A percentile compares a stretch with the other conserved stretches of the same genome.
Evolutionary conservation across 805 yeast species (phyloP).

Genomic region (Debaryomyces hansenii): DNA sequence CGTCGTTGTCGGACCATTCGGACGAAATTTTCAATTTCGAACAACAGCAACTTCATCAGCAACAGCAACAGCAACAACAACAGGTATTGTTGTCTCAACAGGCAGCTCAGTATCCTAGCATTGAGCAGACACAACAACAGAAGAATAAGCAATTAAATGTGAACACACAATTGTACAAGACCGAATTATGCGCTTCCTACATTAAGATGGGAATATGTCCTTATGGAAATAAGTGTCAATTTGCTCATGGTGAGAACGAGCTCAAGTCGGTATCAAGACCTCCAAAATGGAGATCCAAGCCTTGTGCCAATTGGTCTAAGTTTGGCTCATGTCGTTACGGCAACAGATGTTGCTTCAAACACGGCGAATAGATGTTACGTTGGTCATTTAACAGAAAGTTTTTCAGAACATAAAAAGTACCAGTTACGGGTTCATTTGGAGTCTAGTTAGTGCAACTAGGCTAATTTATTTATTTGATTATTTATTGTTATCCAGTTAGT

Average conservation of each 20-base stretch:
- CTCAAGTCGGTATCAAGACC: conserved; percentile 71
- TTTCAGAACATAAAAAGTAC: not conserved
- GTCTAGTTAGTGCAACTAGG: not conserved
- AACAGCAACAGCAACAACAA: conserved; percentile 8
- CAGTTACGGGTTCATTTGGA: not conserved
- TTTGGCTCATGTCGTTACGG: conserved; percentile 86
- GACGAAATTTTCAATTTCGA: conserved; percentile 14
- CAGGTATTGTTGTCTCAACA: conserved; percentile 10
- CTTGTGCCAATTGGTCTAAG: conserved; percentile 85
- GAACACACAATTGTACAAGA: conserved; percentile 77
- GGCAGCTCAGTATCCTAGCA: not conserved
- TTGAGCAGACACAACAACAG: not conserved
- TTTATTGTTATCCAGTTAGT: not conserved
- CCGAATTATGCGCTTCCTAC: conserved; percentile 84
- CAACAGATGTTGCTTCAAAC: conserved; percentile 88
- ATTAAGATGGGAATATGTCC: conserved; percentile 72
- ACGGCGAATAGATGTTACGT: conserved; percentile 40
- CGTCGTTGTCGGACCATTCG: conserved; percentile 5
- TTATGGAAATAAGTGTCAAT: conserved; percentile 88
- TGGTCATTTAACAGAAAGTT: not conserved
- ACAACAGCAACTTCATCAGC: conserved; percentile 7
- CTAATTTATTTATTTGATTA: not conserved
- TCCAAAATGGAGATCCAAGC: conserved; percentile 86
- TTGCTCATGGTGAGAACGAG: conserved; percentile 86
- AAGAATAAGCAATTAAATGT: conserved; percentile 18